A percentile compares a stretch with the other conserved stretches of the same genome.
Evolutionary conservation across 1,284 basidiomycete species (phyloP).

Genomic region (Ganoderma leucocontextum): DNA sequence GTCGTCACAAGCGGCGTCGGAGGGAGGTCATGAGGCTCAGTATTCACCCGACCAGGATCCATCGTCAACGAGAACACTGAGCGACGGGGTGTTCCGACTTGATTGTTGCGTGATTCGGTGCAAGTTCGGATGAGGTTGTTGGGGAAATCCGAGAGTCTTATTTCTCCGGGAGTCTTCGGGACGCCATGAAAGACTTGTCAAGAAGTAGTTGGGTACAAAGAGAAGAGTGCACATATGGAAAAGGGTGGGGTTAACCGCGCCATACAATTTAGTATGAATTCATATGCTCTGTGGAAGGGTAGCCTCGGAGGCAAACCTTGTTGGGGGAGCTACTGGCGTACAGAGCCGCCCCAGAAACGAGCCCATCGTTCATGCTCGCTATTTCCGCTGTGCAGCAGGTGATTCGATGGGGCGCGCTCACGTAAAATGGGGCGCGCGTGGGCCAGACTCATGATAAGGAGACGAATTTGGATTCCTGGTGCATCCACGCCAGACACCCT

Average conservation of each 20-base stretch:
- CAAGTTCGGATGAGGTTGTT: constrained; percentile 31
- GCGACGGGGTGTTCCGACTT: constrained; percentile 24
- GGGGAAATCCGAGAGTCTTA: constrained; percentile 14
- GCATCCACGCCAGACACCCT: constrained; percentile 3
- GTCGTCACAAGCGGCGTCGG: constrained; percentile 23
- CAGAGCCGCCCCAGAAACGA: neutral
- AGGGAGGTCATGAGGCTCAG: constrained; percentile 35
- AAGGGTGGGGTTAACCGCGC: too few species aligned
- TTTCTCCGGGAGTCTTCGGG: constrained; percentile 26
- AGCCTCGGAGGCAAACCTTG: neutral
- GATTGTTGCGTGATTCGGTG: constrained; percentile 24
- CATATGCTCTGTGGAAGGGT: too few species aligned
- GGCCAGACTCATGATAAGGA: constrained; percentile 7
- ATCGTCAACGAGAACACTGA: constrained; percentile 16
- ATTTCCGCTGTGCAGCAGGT: constrained; percentile 19
- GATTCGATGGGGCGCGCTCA: constrained; percentile 22
- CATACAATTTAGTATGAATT: neutral
- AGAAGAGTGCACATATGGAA: too few species aligned
- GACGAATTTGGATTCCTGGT: neutral
- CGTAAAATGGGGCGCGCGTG: constrained; percentile 5
- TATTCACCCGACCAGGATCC: constrained; percentile 29
- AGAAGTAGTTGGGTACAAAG: neutral
- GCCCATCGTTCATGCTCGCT: neutral
- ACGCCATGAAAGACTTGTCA: neutral
- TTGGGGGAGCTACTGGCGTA: neutral